These are phyloP conservation scores for Coccomyxa sp. DNA, from an alignment of 139 green algal genomes.

Conservation along the genomic window DNA sequence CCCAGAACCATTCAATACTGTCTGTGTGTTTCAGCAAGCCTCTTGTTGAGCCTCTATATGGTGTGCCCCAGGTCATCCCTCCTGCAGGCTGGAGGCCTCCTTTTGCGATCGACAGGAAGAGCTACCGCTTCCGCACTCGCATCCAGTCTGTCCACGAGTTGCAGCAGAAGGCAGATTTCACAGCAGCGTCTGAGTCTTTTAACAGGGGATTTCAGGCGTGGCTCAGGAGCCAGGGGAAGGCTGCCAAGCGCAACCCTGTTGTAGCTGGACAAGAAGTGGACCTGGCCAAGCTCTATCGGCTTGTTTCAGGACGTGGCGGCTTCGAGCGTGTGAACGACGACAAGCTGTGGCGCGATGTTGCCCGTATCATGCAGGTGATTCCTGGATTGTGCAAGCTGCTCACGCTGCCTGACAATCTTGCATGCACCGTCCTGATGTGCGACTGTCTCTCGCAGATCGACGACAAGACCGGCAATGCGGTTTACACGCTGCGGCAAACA, in stretches of 20 bases:
- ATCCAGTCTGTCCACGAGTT: conserved; percentile 82
- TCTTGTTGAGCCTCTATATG: neutral
- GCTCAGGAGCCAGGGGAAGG: conserved; percentile 36
- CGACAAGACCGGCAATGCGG: conserved; percentile 47
- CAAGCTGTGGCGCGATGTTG: conserved; percentile 75
- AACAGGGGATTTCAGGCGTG: conserved; percentile 52
- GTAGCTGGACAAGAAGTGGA: conserved; percentile 68
- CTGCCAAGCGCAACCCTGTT: conserved; percentile 46
- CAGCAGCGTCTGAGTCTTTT: conserved; percentile 35
- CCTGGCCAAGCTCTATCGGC: conserved; percentile 53
- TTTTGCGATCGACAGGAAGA: conserved; percentile 54
- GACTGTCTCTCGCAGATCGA: conserved; percentile 23
- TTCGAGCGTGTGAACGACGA: conserved; percentile 56
- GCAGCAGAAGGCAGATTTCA: conserved; percentile 35
- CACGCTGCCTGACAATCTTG: neutral
- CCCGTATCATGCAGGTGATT: conserved; percentile 53
- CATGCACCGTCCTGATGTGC: neutral
- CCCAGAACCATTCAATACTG: too few species aligned
- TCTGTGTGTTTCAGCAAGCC: too few species aligned
- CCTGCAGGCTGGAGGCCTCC: conserved; percentile 58
- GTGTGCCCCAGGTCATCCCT: conserved; percentile 48
- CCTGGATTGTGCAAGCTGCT: neutral
- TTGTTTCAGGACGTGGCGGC: conserved; percentile 64
- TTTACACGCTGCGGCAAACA: conserved; percentile 61
- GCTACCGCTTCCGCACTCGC: conserved; percentile 63